Conservation (phyloP, 257 asterid genomes). For the Paulownia fortunei region DNA sequence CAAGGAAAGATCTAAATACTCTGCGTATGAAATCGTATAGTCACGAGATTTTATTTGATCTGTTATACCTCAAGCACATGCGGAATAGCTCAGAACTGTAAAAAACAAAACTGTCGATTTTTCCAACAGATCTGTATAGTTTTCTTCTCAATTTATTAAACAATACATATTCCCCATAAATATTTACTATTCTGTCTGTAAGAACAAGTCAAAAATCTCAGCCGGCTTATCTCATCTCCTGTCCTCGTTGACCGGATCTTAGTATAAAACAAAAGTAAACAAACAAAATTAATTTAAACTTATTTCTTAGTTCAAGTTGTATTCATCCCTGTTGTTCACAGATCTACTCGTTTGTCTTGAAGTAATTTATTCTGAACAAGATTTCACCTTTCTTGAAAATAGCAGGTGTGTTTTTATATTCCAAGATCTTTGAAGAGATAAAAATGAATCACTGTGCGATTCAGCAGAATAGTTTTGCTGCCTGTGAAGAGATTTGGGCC, state of each 20-base stretch:
- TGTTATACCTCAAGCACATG: background rate
- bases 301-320: conserved; percentile 6
- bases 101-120: conserved; percentile 36
- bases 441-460: conserved; percentile 70
- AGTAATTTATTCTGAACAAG: background rate
- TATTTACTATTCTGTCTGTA: conserved; percentile 35
- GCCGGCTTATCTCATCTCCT: conserved; percentile 40
- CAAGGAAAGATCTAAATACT: conserved; percentile 1
- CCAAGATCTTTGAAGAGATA: conserved; percentile 24
- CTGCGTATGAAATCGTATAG: background rate
- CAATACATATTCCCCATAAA: background rate
- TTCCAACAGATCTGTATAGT: conserved; percentile 43
- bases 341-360: conserved; percentile 17
- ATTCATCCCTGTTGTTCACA: conserved; percentile 12
- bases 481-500: conserved; percentile 72
- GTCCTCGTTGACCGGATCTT: conserved; percentile 48
- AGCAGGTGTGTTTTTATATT: conserved; percentile 34
- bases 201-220: conserved; percentile 44
- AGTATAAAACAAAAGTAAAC: conserved; percentile 26
- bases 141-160: conserved; percentile 19
- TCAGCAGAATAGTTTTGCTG: conserved; percentile 55
- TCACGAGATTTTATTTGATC: conserved; percentile 34
- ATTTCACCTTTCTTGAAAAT: conserved; percentile 11
- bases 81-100: background rate
- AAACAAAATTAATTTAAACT: background rate